phyloP scores from a whole-genome alignment of 495 filamentous ascomycete species.

The Aspergillus nanangensis region DNA sequence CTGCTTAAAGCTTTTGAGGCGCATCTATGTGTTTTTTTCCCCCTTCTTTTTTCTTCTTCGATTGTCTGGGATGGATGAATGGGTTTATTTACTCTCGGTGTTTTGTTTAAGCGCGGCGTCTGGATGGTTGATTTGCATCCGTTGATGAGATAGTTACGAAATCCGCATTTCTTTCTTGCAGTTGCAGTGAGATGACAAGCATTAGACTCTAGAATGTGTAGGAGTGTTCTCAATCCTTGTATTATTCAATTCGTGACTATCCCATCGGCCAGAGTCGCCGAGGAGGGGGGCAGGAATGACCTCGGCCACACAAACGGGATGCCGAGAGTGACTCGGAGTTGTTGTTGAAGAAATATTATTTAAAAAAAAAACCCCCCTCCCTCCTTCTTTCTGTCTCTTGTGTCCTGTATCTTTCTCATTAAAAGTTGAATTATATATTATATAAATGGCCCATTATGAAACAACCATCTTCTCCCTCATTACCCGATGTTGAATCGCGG shows the following conservation, averaged over 20 bases:
- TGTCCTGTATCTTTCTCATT: neutral
- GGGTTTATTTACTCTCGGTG: neutral
- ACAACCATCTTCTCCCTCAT: neutral
- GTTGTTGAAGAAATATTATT: neutral
- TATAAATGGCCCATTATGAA: slow-evolving; percentile 2
- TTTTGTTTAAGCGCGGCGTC: slow-evolving; percentile 11
- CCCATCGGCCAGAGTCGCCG: too few relatives aligned
- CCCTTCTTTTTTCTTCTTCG: slow-evolving; percentile 1
- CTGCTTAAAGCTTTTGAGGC: neutral
- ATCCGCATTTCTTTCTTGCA: too few relatives aligned
- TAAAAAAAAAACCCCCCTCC: neutral
- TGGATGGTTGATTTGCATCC: slow-evolving; percentile 7
- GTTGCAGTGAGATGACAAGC: too few relatives aligned
- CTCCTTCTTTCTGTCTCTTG: neutral
- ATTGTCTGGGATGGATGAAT: neutral
- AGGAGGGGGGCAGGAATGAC: too few relatives aligned
- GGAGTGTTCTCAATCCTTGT: too few relatives aligned
- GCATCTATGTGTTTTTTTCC: neutral
- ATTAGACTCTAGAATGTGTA: too few relatives aligned
- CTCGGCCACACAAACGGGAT: slow-evolving; percentile 8
- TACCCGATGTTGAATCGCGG: slow-evolving; percentile 16
- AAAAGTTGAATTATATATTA: neutral
- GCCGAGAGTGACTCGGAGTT: slow-evolving; percentile 1
- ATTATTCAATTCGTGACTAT: too few relatives aligned
- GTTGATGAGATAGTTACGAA: too few relatives aligned